Evolutionary conservation across 208 protist genomes (phyloP).

Genomic region (Zelonia costaricensis): DNA sequence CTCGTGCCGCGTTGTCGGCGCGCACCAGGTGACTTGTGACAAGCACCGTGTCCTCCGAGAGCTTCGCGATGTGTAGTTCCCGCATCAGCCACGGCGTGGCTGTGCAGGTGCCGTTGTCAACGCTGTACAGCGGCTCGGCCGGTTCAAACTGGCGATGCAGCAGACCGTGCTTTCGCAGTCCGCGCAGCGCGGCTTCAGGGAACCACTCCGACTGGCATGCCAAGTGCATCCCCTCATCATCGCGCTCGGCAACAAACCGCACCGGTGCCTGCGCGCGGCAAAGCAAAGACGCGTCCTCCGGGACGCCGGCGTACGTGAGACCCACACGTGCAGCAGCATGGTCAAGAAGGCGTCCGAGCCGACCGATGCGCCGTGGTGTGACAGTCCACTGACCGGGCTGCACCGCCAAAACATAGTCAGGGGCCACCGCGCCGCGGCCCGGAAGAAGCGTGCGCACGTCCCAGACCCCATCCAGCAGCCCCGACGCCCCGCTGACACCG

Average conservation of each 20-base stretch:
- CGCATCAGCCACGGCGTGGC: constrained; percentile 19
- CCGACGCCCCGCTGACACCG: background rate
- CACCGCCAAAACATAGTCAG: constrained; percentile 14
- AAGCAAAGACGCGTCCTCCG: constrained; percentile 1
- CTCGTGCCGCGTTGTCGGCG: background rate
- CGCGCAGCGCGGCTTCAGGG: background rate
- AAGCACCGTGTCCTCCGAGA: constrained; percentile 17
- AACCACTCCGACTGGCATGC: constrained; percentile 7
- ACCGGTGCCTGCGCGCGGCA: constrained; percentile 10
- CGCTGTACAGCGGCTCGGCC: constrained; percentile 21
- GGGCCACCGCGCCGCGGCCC: constrained; percentile 16
- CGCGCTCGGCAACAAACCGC: background rate
- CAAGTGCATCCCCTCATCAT: constrained; percentile 4
- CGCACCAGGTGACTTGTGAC: constrained; percentile 17
- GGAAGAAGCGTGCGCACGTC: constrained; percentile 32
- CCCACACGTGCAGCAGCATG: constrained; percentile 7
- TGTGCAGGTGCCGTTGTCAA: constrained; percentile 19
- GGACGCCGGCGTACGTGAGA: constrained; percentile 19
- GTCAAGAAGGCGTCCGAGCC: constrained; percentile 4
- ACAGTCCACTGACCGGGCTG: constrained; percentile 3
- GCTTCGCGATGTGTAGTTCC: constrained; percentile 22
- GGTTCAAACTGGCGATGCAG: constrained; percentile 15
- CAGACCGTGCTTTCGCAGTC: background rate
- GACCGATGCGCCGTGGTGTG: constrained; percentile 2
- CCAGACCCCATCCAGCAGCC: constrained; percentile 16